Conservation (phyloP, 2,329 filamentous ascomycete species). For the Onygenales sp. region DNA sequence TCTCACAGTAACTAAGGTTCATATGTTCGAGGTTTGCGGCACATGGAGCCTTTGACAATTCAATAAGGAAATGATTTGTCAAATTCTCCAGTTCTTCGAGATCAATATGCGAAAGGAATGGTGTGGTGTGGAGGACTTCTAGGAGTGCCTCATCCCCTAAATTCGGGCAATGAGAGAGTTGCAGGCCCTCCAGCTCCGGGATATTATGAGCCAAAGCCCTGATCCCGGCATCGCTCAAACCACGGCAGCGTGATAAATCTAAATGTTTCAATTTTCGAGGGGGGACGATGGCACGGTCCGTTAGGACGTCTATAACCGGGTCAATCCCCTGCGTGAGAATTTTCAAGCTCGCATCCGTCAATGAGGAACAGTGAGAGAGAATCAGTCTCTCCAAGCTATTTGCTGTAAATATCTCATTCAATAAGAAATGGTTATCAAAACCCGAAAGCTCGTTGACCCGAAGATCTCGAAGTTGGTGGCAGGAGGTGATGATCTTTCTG, state of each 20-base stretch:
- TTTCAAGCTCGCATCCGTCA: slow-evolving; percentile 65
- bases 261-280: slow-evolving; percentile 72
- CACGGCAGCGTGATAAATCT: slow-evolving; percentile 69
- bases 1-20: slow-evolving; percentile 83
- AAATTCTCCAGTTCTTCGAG: slow-evolving; percentile 74
- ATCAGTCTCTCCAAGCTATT: slow-evolving; percentile 79
- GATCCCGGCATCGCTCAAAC: slow-evolving; percentile 65
- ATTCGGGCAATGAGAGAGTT: slow-evolving; percentile 66
- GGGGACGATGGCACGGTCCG: slow-evolving; percentile 64
- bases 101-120: slow-evolving; percentile 74
- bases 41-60: slow-evolving; percentile 68
- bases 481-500: slow-evolving; percentile 61
- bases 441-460: slow-evolving; percentile 72
- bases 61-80: slow-evolving; percentile 64
- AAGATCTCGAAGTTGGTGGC: slow-evolving; percentile 65
- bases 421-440: slow-evolving; percentile 65
- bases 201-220: slow-evolving; percentile 62
- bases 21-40: slow-evolving; percentile 64
- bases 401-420: slow-evolving; percentile 63
- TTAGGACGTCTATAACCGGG: slow-evolving; percentile 72
- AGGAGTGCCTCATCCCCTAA: slow-evolving; percentile 66
- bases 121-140: slow-evolving; percentile 63
- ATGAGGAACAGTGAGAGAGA: slow-evolving; percentile 66
- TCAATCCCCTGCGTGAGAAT: slow-evolving; percentile 66
- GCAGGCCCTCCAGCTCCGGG: slow-evolving; percentile 71